A percentile compares a stretch with the other conserved stretches of the same genome.
phyloP scores from a whole-genome alignment of 352 stramenopile genomes.

The Blastocystis sp. region DNA sequence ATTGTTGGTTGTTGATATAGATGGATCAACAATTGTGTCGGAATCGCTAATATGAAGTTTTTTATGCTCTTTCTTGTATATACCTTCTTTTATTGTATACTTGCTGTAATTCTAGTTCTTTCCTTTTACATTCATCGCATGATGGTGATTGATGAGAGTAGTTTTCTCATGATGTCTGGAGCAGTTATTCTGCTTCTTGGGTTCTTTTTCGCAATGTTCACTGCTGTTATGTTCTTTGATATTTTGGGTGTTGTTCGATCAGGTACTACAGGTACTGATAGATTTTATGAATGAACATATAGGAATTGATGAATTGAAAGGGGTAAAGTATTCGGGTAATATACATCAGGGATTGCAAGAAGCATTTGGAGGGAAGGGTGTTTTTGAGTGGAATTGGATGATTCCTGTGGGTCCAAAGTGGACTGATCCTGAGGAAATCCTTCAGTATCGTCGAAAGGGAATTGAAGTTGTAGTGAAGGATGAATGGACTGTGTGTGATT shows the following conservation, averaged over 20 bases:
- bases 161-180: not conserved
- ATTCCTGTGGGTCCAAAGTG: conserved; percentile 4
- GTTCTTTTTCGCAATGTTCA: conserved; percentile 40
- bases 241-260: conserved; percentile 6
- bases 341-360: not conserved
- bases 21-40: conserved; percentile 67
- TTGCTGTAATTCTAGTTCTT: not conserved
- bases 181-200: conserved; percentile 4
- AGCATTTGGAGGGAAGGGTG: conserved; percentile 56
- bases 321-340: not conserved
- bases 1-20: not conserved
- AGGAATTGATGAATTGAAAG: conserved; percentile 57
- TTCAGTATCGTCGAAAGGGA: too few species aligned
- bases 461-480: too few species aligned
- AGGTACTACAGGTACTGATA: not conserved
- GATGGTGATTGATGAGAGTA: not conserved
- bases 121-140: conserved; percentile 49
- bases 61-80: conserved; percentile 65
- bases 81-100: conserved; percentile 47
- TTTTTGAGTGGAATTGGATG: conserved; percentile 21
- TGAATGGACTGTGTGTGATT: too few species aligned
- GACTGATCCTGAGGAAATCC: not conserved
- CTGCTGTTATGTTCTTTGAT: not conserved
- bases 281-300: not conserved
- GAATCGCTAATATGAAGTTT: conserved; percentile 46